A percentile compares a stretch with the other conserved stretches of the same genome.
Evolutionary conservation across 805 yeast species (phyloP).

Genomic region (Allodekkera sacchari): DNA sequence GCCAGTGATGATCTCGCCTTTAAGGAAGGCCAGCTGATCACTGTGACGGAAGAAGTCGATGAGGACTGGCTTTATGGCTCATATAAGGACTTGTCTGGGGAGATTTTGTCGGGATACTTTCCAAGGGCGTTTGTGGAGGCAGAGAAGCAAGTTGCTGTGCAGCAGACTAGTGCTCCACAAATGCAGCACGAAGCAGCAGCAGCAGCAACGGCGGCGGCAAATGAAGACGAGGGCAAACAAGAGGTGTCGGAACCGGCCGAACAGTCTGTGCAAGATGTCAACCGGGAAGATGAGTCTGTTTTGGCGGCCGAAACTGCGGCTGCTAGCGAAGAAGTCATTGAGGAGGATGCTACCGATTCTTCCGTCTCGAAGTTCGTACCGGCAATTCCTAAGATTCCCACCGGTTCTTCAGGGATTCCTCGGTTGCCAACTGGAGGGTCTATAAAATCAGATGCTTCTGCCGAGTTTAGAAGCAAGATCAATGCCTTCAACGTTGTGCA

Average conservation of each 20-base stretch:
- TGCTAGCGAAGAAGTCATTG: background rate
- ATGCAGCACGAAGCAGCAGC: constrained; percentile 3
- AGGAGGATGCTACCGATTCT: background rate
- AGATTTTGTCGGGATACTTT: constrained; percentile 60
- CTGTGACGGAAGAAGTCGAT: constrained; percentile 75
- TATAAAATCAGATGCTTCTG: too few species aligned
- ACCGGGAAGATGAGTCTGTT: constrained; percentile 3
- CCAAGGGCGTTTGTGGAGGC: constrained; percentile 74
- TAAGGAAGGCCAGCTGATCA: constrained; percentile 55
- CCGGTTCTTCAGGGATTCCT: too few species aligned
- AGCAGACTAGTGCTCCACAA: constrained; percentile 1
- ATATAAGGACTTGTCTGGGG: constrained; percentile 39
- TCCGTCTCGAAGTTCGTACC: background rate
- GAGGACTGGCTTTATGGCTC: constrained; percentile 87
- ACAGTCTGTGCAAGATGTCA: background rate
- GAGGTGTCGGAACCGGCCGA: constrained; percentile 2
- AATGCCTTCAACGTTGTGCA: constrained; percentile 39
- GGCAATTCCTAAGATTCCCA: constrained; percentile 1
- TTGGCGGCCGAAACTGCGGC: background rate
- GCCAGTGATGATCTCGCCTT: constrained; percentile 82
- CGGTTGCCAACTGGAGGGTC: too few species aligned
- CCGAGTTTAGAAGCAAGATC: constrained; percentile 35
- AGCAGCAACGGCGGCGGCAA: constrained; percentile 2
- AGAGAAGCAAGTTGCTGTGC: background rate
- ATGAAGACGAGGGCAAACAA: background rate